These are phyloP conservation scores for Colletotrichum viniferum DNA, from an alignment of 2,329 filamentous ascomycete genomes.

Conservation along the genomic window DNA sequence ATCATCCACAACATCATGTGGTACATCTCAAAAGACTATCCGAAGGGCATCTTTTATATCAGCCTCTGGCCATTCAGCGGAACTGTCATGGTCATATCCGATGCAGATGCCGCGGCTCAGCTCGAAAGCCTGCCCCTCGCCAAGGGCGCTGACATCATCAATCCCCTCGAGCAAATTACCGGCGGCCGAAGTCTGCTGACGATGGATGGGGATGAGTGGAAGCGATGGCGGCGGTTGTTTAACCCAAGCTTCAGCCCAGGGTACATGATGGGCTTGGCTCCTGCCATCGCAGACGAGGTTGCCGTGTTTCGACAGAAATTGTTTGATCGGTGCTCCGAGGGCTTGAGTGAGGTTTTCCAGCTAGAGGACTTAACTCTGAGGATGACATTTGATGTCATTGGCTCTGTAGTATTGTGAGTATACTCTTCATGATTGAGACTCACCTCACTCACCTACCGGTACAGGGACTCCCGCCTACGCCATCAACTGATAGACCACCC, in stretches of 20 bases:
- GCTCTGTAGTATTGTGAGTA: slow-evolving; percentile 33
- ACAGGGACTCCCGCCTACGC: slow-evolving; percentile 31
- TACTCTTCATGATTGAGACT: too few species aligned
- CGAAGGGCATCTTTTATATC: slow-evolving; percentile 25
- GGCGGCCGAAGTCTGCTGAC: slow-evolving; percentile 33
- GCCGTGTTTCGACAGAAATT: slow-evolving; percentile 31
- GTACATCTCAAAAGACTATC: slow-evolving; percentile 9
- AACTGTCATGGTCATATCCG: slow-evolving; percentile 23
- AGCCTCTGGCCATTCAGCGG: slow-evolving; percentile 32
- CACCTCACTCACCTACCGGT: slow-evolving; percentile 15
- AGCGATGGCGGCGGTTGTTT: slow-evolving; percentile 33
- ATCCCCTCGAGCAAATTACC: slow-evolving; percentile 31
- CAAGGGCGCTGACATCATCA: slow-evolving; percentile 33
- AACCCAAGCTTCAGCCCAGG: slow-evolving; percentile 41
- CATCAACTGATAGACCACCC: slow-evolving; percentile 27
- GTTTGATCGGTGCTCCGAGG: background rate
- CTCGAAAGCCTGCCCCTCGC: slow-evolving; percentile 24
- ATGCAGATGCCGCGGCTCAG: slow-evolving; percentile 26
- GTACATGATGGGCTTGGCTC: slow-evolving; percentile 37
- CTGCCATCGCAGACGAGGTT: slow-evolving; percentile 41
- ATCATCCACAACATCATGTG: slow-evolving; percentile 29
- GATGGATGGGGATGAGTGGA: slow-evolving; percentile 31
- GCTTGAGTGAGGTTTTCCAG: slow-evolving; percentile 16
- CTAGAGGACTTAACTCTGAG: slow-evolving; percentile 40
- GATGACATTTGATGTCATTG: slow-evolving; percentile 45